Base-by-base conservation (phyloP, 140 eudicot genomes). In the Senecio squalidus region DNA sequence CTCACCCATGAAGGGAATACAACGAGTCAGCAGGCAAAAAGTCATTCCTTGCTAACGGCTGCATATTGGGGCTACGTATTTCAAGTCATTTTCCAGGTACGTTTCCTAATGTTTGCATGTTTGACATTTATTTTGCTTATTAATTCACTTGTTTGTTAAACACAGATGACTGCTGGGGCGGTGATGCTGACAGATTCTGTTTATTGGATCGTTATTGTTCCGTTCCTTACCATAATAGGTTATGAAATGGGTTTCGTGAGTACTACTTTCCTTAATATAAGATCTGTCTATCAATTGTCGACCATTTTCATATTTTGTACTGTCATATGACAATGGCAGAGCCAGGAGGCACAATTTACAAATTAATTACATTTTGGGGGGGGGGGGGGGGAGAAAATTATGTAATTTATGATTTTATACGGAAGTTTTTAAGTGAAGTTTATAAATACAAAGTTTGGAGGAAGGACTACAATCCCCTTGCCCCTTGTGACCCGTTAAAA, bases 121-220 rank as follows among this genome's bases (percentile, higher is more conserved):
- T 4, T 4, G 10, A 60, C 43, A 26, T 20, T 21, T 15, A 10
- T 55, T 51, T 46, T 51, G 44, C 48, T 64, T 48, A 54, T 48
- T 16, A 16, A n/a, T 45, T 6, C 46, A 34, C 39, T 46, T 52
- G 30, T 72, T 77, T 73, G 52, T 34, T 62, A 66, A 48, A 48
- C 55, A 61, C 78, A 89, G 97, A 81, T 75, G 78, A 72, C 72
- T 55, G 95, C 95, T 33, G 95, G 97, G 24, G 88, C 92, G 16
- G 97, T 73, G 70, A 60, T 86, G 76, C 71, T 89, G 58, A 89
- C 97, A 2, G 95, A 82, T 75, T 29, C 24, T 61, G 80, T 89
- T 58, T 89, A 84, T 72, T 89, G 97, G 97, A 61, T 45, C 45
- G 70, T 84, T 17, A 81, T 84, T 13, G 82, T 67, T 62, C 97